Base-by-base conservation (phyloP, 2,329 filamentous ascomycete species). In the Aspergillus calidoustus region DNA sequence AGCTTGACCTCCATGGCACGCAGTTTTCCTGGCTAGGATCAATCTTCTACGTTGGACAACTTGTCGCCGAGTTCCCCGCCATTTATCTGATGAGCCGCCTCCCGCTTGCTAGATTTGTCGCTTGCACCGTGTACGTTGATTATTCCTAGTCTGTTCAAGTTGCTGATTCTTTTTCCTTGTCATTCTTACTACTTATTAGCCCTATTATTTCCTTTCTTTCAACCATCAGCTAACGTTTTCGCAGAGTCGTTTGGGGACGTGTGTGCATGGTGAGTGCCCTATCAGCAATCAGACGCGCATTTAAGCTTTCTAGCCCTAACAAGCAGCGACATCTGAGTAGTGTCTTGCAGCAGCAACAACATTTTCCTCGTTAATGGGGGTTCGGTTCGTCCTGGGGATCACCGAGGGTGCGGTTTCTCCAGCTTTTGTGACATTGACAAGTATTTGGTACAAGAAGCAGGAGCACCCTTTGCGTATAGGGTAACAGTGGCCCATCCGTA, bases 81-180 rank as follows among this genome's bases (percentile, higher is more conserved):
- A 81, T 82, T 57, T 84, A 83, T 64, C 69, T 84, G 15, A 84
- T 84, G 81, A 79, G 76, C 44, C 72, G 77, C 3, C 72, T 84
- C 4, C 80, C 76, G 4, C 66, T 84, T 23, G 78, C 80, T 19
- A 81, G 80, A 57, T 82, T 83, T 55, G 81, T 84, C 6, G 81
- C 80, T 13, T 69, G 68, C 5, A 81, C 79, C 0, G 74, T 83
- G 77, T 81, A 72, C 53, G 75, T 19, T 7, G 28, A 76, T 75
- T 30, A 71, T 81, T 23, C 19, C 19, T 19, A 19, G 19, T 19
- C 19, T 19, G 19, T 19, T 19, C 19, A 19, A 19, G 19, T 19
- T 19, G 19, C 19, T 19, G 19, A 19, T 19, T 19, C 19, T 19
- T 19, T 19, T 19, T 19, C 19, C 19, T 19, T 19, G 19, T 19